Base-by-base conservation (phyloP, 1,284 basidiomycete species). In the Taiwanofungus camphoratus region DNA sequence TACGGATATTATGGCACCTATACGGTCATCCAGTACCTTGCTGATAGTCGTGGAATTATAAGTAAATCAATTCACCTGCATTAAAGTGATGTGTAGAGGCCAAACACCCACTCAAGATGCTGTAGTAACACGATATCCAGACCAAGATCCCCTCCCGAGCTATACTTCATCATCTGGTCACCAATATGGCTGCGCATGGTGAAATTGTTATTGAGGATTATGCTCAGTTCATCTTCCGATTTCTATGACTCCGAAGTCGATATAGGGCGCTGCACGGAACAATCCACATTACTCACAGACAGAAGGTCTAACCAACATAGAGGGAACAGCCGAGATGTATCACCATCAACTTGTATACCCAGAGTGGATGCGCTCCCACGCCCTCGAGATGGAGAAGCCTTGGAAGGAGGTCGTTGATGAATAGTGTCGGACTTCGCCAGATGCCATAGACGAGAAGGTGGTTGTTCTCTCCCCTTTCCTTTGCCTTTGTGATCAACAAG, bases 381-480 rank as follows among this genome's bases (percentile, higher is more conserved):
- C n/a, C n/a, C n/a, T n/a, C n/a, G n/a, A n/a, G n/a, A n/a, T n/a
- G n/a, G n/a, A n/a, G n/a, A n/a, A n/a, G n/a, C n/a, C n/a, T n/a
- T 30, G 15, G 27, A 3, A 20, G 7, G 3, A 19, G 37, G 9
- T 39, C 27, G 18, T 12, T 13, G 11, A 27, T 23, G 18, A 30
- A 30, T 13, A 39, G 18, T 18, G 31, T 18, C 27, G 26, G 26
- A n/a, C 37, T 19, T 20, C 37, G 37, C 37, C n/a, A n/a, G n/a
- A n/a, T n/a, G n/a, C n/a, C n/a, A n/a, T 11, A 30, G 30, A 15
- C 18, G 20, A 13, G 13, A 5, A 19, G 29, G n/a, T 18, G 30
- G 49, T 34, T 21, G 45, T 36, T 39, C 50, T 39, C 44, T 51
- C 37, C 41, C 55, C 58, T 46, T 64, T 58, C 33, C 63, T 41